Conservation (phyloP, 1,284 basidiomycete species). For the Malassezia sympodialis region DNA sequence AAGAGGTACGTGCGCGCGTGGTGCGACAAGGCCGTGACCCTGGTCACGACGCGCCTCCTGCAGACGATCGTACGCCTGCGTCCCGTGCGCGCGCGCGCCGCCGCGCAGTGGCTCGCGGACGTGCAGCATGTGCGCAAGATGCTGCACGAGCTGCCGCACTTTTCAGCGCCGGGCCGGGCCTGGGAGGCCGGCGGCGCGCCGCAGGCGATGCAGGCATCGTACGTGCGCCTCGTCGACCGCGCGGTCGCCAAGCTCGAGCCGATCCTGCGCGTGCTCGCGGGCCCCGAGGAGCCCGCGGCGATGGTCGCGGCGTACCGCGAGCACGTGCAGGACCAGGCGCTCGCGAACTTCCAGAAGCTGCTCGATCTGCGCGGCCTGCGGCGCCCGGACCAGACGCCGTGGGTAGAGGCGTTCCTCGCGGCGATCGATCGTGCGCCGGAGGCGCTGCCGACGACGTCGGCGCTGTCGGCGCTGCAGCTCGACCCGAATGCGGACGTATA, state of each 20-base stretch:
- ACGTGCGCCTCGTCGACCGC: slow-evolving; percentile 32
- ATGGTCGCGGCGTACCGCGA: slow-evolving; percentile 33
- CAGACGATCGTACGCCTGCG: slow-evolving; percentile 31
- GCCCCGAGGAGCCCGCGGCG: slow-evolving; percentile 17
- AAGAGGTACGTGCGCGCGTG: slow-evolving; percentile 41
- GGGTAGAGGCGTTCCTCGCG: slow-evolving; percentile 16
- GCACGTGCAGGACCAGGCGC: slow-evolving; percentile 33
- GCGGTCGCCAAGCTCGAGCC: slow-evolving; percentile 25
- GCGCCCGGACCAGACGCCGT: slow-evolving; percentile 10
- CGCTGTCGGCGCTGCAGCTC: slow-evolving; percentile 58
- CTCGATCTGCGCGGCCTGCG: slow-evolving; percentile 66
- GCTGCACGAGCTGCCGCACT: slow-evolving; percentile 36
- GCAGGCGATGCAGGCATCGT: slow-evolving; percentile 22
- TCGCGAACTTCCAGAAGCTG: slow-evolving; percentile 66
- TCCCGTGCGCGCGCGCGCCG: slow-evolving; percentile 26
- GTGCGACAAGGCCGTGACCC: slow-evolving; percentile 39
- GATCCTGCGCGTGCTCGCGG: slow-evolving; percentile 28
- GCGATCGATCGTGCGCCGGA: slow-evolving; percentile 4
- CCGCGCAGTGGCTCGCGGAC: slow-evolving; percentile 34
- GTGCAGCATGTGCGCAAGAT: slow-evolving; percentile 24
- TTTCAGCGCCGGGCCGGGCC: slow-evolving; percentile 10
- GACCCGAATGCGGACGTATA: slow-evolving; percentile 14
- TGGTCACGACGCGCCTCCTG: slow-evolving; percentile 24
- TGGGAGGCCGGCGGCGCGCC: slow-evolving; percentile 4
- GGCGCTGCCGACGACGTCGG: slow-evolving; percentile 24